Conservation (phyloP, 257 asterid genomes). For the Scutellaria baicalensis region DNA sequence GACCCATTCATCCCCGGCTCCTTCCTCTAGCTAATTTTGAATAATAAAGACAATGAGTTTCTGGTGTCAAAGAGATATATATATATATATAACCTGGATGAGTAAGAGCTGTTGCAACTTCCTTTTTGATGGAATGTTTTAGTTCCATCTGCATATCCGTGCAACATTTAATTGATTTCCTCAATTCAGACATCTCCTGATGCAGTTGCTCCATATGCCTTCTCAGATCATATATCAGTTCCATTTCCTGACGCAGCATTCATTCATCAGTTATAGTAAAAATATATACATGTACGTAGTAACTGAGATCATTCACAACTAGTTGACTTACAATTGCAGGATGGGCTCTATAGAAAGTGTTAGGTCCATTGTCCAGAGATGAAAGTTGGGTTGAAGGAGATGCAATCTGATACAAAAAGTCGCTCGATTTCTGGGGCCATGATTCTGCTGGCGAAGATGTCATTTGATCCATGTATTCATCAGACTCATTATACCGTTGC, state of each 20-base stretch:
- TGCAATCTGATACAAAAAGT: slow-evolving; percentile 31
- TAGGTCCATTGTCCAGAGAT: slow-evolving; percentile 17
- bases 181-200: slow-evolving; percentile 63
- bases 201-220: slow-evolving; percentile 79
- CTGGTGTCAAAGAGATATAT: too few species aligned
- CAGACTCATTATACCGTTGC: slow-evolving; percentile 25
- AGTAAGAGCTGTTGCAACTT: slow-evolving; percentile 32
- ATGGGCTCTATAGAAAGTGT: slow-evolving; percentile 28
- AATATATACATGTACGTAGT: too few species aligned
- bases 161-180: slow-evolving; percentile 65
- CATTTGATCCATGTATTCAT: slow-evolving; percentile 25
- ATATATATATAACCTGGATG: too few species aligned
- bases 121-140: slow-evolving; percentile 51
- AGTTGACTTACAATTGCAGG: slow-evolving; percentile 50
- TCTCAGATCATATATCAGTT: slow-evolving; percentile 65
- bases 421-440: slow-evolving; percentile 35
- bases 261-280: too few species aligned
- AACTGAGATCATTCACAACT: not conserved
- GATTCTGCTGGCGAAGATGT: slow-evolving; percentile 24
- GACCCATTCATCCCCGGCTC: too few species aligned
- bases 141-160: slow-evolving; percentile 55
- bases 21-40: too few species aligned
- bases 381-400: slow-evolving; percentile 41
- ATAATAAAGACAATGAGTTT: too few species aligned
- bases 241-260: slow-evolving; percentile 56